Base-by-base conservation (phyloP, 163 green algal species). In the Volvox carteri region DNA sequence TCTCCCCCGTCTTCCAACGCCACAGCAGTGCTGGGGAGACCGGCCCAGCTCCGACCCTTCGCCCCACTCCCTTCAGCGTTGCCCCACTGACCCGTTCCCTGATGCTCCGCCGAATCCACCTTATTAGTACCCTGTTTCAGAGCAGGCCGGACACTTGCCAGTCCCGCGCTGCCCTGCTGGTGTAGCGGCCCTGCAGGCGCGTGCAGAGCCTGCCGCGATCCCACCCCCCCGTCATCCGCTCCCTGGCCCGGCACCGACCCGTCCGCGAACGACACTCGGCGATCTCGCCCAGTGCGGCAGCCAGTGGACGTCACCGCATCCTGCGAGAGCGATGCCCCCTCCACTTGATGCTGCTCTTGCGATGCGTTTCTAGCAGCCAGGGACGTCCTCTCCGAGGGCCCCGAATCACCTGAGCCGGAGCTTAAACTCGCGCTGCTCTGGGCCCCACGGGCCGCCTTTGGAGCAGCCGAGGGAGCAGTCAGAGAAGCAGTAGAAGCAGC, bases 261-360 rank as follows among this genome's bases (percentile, higher is more conserved):
- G 62, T 87, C 80, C 30, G 44, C 62, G 21, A 87, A 87, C 12
- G 80, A 78, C 44, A 87, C 80, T 1, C 80, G 80, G 1, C 80
- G 60, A 5, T 18, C 48, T 23, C 0, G 9, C n/a, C n/a, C n/a
- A n/a, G n/a, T n/a, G n/a, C n/a, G n/a, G n/a, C n/a, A n/a, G n/a
- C n/a, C n/a, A n/a, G n/a, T n/a, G n/a, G n/a, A n/a, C n/a, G n/a
- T n/a, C n/a, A n/a, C n/a, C n/a, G n/a, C n/a, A n/a, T n/a, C n/a
- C n/a, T n/a, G n/a, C n/a, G n/a, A n/a, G n/a, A n/a, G n/a, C n/a
- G n/a, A n/a, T n/a, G n/a, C n/a, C n/a, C n/a, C n/a, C n/a, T n/a
- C n/a, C n/a, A n/a, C n/a, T n/a, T n/a, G n/a, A n/a, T n/a, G n/a
- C n/a, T n/a, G n/a, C n/a, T n/a, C n/a, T n/a, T n/a, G n/a, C n/a